Conservation (phyloP, 768 basidiomycete species). For the Lyophyllum atratum region DNA sequence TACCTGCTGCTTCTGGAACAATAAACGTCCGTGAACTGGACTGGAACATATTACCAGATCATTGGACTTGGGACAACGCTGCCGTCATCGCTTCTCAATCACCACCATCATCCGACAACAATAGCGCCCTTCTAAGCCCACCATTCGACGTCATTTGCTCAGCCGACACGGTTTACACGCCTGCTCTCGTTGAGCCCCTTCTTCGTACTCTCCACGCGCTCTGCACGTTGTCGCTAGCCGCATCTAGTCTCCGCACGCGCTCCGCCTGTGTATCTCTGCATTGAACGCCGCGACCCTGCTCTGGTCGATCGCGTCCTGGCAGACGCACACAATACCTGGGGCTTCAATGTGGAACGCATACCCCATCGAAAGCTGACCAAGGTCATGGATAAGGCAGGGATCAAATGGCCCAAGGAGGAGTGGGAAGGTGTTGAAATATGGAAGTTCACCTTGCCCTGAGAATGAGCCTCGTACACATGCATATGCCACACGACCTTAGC, state of each 20-base stretch:
- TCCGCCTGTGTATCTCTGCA: constrained; percentile 60
- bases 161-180: constrained; percentile 80
- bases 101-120: constrained; percentile 14
- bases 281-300: constrained; percentile 77
- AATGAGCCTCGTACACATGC: background rate
- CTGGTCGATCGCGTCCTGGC: constrained; percentile 61
- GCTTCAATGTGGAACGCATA: constrained; percentile 60
- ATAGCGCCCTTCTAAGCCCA: constrained; percentile 40
- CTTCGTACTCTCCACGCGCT: constrained; percentile 66
- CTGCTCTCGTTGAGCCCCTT: constrained; percentile 65
- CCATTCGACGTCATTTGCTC: constrained; percentile 80
- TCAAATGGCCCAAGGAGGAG: constrained; percentile 64
- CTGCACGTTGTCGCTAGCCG: constrained; percentile 36
- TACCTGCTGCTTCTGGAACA: constrained; percentile 38
- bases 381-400: constrained; percentile 57
- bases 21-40: constrained; percentile 69
- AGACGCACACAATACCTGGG: constrained; percentile 55
- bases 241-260: constrained; percentile 28
- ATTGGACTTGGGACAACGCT: constrained; percentile 57
- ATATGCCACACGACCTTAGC: background rate
- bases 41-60: constrained; percentile 59
- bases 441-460: constrained; percentile 44
- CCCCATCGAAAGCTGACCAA: constrained; percentile 59
- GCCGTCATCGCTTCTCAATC: constrained; percentile 33
- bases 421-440: constrained; percentile 87